Base-by-base conservation (phyloP, 768 basidiomycete genomes). In the Tricholoma sp. region DNA sequence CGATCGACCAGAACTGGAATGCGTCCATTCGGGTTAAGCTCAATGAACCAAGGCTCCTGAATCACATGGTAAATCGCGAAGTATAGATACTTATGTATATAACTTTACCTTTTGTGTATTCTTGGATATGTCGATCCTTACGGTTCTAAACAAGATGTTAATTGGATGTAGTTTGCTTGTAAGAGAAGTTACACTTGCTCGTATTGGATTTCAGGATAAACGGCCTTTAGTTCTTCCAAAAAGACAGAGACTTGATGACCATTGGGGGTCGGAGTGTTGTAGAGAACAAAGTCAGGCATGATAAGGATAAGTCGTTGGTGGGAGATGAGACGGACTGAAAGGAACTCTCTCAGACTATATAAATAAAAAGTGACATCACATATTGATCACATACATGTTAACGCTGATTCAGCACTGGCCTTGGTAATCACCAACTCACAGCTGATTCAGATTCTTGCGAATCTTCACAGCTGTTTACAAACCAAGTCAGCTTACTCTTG, bases 1-100 rank as follows among this genome's bases (percentile, higher is more conserved):
- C 76, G 79, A 66, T 91, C 87, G 37, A 83, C 74, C 39, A 91
- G 70, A 17, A 78, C 78, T 4, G 89, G 88, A 53, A 91, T 90
- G 39, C 88, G 67, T 33, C 86, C 86, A 58, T 88, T 89, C 12
- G 86, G 88, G 68, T 89, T 89, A 59, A 87, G 63, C 39, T 81
- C 78, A 59, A 94, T 76, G 72, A 86, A 94, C 85, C 86, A 89
- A 0, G 79, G 78, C 66, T 88, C 74, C 74, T 79, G 48, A 11
- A 44, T 20, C 37, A n/a, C 13, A 24, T 41, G 20, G 37, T 53
- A n/a, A 4, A 44, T 42, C 32, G 6, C 3, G 4, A 8, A 2
- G 32, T n/a, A 3, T 9, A 17, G 3, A 6, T 8, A 44, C 8
- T 10, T 11, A 18, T 4, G 5, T 53, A 17, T 6, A 42, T 6